phyloP scores from a whole-genome alignment of 306 rosid genomes.

The Dicorynia guianensis region DNA sequence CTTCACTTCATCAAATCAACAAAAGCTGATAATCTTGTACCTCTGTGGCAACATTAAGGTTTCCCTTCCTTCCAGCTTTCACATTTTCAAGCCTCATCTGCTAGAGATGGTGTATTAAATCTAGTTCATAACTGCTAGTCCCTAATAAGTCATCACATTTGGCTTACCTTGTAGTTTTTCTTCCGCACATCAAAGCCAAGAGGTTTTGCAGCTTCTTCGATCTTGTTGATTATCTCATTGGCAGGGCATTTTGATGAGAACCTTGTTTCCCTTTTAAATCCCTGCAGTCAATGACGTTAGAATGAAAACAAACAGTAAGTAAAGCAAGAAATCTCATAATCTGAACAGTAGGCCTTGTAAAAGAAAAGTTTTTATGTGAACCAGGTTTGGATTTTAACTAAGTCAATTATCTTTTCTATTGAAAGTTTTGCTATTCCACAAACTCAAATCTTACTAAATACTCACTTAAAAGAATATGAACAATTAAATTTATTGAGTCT shows the following conservation, averaged over 20 bases:
- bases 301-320: background rate
- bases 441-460: too few species aligned
- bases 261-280: slow-evolving; percentile 94
- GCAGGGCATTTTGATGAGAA: slow-evolving; percentile 92
- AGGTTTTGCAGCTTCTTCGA: slow-evolving; percentile 97
- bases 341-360: background rate
- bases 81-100: slow-evolving; percentile 95
- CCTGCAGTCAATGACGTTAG: slow-evolving; percentile 52
- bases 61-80: slow-evolving; percentile 98
- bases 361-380: slow-evolving; percentile 13
- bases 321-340: slow-evolving; percentile 3
- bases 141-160: slow-evolving; percentile 21
- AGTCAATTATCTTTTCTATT: background rate
- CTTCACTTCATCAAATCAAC: slow-evolving; percentile 2
- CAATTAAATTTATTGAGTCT: too few species aligned
- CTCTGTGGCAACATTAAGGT: slow-evolving; percentile 98
- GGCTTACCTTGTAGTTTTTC: slow-evolving; percentile 89
- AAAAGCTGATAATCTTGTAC: slow-evolving; percentile 42
- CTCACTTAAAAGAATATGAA: too few species aligned
- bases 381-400: slow-evolving; percentile 9
- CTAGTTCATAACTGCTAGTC: background rate
- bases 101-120: slow-evolving; percentile 22
- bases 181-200: slow-evolving; percentile 97
- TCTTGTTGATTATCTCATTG: slow-evolving; percentile 85
- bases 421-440: too few species aligned